These are phyloP conservation scores for Cryptococcus sp. DNA, from an alignment of 1,284 basidiomycete genomes.

Conservation along the genomic window DNA sequence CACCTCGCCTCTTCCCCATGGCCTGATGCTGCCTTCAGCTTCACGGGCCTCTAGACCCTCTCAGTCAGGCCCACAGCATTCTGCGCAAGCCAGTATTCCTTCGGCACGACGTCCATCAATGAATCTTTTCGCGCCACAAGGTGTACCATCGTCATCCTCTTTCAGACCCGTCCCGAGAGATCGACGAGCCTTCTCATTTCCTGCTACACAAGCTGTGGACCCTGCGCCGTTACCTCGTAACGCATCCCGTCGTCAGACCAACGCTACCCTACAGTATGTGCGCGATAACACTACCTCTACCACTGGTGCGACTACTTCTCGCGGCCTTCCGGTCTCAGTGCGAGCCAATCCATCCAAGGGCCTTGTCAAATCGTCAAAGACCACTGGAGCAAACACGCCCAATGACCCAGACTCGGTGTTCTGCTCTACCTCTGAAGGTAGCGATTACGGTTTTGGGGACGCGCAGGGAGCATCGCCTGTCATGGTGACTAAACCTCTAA, in stretches of 20 bases:
- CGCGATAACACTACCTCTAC: conserved; percentile 26
- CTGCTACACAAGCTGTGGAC: conserved; percentile 27
- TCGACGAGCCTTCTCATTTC: conserved; percentile 49
- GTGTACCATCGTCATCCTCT: not conserved
- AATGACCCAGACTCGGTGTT: conserved; percentile 38
- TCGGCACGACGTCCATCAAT: conserved; percentile 11
- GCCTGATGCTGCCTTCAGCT: conserved; percentile 18
- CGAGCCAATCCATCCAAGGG: conserved; percentile 4
- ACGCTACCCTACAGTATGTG: conserved; percentile 30
- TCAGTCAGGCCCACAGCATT: too few species aligned
- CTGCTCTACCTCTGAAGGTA: conserved; percentile 45
- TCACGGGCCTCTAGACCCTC: not conserved
- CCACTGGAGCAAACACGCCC: conserved; percentile 41
- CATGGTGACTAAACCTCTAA: conserved; percentile 6
- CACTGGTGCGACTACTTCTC: conserved; percentile 2
- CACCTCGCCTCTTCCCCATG: conserved; percentile 31
- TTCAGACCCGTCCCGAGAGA: conserved; percentile 23
- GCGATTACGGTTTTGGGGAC: conserved; percentile 24
- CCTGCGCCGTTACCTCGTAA: conserved; percentile 10
- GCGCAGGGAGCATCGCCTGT: conserved; percentile 9
- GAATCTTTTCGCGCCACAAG: conserved; percentile 7
- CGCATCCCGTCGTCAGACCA: conserved; percentile 14
- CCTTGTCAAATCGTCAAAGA: conserved; percentile 27
- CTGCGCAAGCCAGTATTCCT: conserved; percentile 2
- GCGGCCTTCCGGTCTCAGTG: not conserved